These are phyloP conservation scores for Mycena filopes DNA, from an alignment of 768 basidiomycete genomes.

Conservation along the genomic window DNA sequence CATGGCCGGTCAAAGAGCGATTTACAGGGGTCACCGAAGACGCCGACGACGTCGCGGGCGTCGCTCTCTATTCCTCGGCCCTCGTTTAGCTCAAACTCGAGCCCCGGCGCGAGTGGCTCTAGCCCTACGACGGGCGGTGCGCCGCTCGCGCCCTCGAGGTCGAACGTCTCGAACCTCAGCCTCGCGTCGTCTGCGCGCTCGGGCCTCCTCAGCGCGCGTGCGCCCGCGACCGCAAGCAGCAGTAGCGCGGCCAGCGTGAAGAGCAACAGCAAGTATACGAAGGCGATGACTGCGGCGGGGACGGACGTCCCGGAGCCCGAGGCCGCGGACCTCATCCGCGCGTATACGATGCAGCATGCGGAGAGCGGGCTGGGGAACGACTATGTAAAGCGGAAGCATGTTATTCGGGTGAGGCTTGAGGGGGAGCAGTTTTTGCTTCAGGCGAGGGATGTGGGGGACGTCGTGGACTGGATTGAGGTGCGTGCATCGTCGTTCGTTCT, in stretches of 20 bases:
- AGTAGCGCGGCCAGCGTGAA: background rate
- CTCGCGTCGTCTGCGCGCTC: conserved; percentile 24
- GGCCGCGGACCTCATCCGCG: conserved; percentile 64
- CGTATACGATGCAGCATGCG: conserved; percentile 88
- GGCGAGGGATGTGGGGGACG: conserved; percentile 81
- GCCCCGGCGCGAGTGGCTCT: conserved; percentile 22
- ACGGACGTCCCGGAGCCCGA: conserved; percentile 53
- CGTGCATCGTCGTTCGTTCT: conserved; percentile 20
- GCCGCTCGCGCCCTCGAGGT: conserved; percentile 21
- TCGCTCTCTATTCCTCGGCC: conserved; percentile 48
- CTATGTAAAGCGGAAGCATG: conserved; percentile 93
- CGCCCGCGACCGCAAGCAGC: conserved; percentile 34
- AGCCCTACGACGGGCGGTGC: background rate
- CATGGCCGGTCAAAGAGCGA: conserved; percentile 57
- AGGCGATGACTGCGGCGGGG: conserved; percentile 31
- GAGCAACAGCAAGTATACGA: conserved; percentile 15
- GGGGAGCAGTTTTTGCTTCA: conserved; percentile 98
- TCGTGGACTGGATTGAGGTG: conserved; percentile 98
- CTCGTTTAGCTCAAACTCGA: conserved; percentile 30
- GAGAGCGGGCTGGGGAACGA: conserved; percentile 97
- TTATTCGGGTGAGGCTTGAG: conserved; percentile 90
- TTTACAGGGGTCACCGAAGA: conserved; percentile 35
- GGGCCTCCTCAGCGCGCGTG: conserved; percentile 19
- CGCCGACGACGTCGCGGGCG: conserved; percentile 39
- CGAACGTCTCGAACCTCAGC: conserved; percentile 27